A percentile compares a stretch with the other conserved stretches of the same genome.
phyloP scores from a whole-genome alignment of 108 stramenopile genomes.

The Fistulifera pelliculosa region DNA sequence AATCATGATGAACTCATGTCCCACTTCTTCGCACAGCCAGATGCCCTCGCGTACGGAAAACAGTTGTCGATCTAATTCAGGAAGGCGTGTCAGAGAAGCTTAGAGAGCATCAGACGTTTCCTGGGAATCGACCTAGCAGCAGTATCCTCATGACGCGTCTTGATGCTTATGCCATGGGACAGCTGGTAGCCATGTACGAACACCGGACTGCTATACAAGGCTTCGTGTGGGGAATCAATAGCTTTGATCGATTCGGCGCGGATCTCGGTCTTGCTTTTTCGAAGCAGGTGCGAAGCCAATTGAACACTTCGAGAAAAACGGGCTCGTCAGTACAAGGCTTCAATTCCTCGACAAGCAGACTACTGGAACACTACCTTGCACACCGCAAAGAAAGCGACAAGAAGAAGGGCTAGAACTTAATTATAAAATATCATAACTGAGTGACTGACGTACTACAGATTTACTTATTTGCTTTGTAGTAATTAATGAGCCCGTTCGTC shows the following conservation, averaged over 20 bases:
- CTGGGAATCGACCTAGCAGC: slow-evolving; percentile 95
- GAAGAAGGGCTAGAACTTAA: too few relatives aligned
- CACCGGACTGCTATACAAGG: slow-evolving; percentile 97
- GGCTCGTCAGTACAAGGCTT: slow-evolving; percentile 85
- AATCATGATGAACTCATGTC: slow-evolving; percentile 99
- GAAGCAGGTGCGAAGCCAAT: slow-evolving; percentile 61
- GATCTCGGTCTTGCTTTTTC: slow-evolving; percentile 90
- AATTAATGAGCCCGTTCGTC: slow-evolving; percentile 80
- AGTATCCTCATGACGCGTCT: slow-evolving; percentile 71
- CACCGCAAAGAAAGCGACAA: slow-evolving; percentile 29
- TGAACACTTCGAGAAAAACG: slow-evolving; percentile 52
- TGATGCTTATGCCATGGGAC: slow-evolving; percentile 82
- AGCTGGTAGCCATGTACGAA: slow-evolving; percentile 95
- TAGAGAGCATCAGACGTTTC: slow-evolving; percentile 88
- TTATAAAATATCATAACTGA: too few relatives aligned
- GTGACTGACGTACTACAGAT: too few relatives aligned
- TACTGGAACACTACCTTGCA: slow-evolving; percentile 72
- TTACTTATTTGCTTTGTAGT: slow-evolving; percentile 65
- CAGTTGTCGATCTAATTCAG: slow-evolving; percentile 72
- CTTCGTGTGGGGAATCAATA: slow-evolving; percentile 96
- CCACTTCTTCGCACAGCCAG: slow-evolving; percentile 99
- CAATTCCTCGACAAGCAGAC: slow-evolving; percentile 62
- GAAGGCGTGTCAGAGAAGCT: slow-evolving; percentile 82
- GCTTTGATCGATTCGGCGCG: slow-evolving; percentile 95
- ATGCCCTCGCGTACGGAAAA: slow-evolving; percentile 93